These are phyloP conservation scores for Apophysomyces sp. DNA, from an alignment of 371 early-diverging fungal species.

Conservation along the genomic window DNA sequence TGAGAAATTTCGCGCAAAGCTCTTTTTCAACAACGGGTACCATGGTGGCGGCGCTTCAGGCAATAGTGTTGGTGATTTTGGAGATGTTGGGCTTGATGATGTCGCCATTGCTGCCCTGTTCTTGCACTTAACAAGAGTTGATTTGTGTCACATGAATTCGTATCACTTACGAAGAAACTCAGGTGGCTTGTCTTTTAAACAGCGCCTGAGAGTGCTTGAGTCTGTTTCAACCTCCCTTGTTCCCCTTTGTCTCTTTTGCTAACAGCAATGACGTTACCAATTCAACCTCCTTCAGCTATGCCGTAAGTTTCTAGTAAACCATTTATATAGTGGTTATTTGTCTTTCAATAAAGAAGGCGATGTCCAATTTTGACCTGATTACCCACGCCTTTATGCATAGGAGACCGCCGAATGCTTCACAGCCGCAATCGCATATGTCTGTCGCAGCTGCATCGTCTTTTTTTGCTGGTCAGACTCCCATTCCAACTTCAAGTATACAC, in stretches of 20 bases:
- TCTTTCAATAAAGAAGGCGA: neutral
- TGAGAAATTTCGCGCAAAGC: constrained; percentile 15
- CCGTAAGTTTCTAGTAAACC: neutral
- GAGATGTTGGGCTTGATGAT: neutral
- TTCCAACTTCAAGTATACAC: neutral
- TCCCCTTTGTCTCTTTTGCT: neutral
- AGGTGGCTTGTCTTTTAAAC: neutral
- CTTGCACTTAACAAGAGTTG: neutral
- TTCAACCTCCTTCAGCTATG: neutral
- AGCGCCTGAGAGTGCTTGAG: neutral
- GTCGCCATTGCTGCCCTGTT: neutral
- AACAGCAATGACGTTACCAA: neutral
- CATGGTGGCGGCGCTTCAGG: constrained; percentile 20
- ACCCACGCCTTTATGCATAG: neutral
- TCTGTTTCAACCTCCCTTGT: neutral
- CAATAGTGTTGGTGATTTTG: constrained; percentile 14
- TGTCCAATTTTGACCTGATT: neutral
- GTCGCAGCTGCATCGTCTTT: neutral
- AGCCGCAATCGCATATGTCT: neutral
- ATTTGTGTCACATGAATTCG: neutral
- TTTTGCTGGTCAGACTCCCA: neutral
- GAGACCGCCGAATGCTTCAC: neutral
- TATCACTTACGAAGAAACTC: neutral
- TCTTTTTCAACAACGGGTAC: constrained; percentile 16
- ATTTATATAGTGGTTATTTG: neutral